phyloP scores from a whole-genome alignment of 2,329 filamentous ascomycete genomes.

The Fusarium virguliforme region DNA sequence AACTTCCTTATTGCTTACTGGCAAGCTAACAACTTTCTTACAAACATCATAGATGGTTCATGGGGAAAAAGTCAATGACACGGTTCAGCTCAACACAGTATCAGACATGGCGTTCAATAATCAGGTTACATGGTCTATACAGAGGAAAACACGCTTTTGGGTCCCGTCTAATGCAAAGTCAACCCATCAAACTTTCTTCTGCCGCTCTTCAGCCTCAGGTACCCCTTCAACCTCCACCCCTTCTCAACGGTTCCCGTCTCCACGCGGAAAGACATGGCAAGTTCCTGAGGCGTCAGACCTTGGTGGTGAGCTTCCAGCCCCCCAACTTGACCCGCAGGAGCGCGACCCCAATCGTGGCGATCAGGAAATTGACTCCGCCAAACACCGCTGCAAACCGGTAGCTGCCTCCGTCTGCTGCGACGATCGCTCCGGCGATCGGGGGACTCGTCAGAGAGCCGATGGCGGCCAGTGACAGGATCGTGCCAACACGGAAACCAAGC shows the following conservation, averaged over 20 bases:
- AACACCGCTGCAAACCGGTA: slow-evolving; percentile 41
- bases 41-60: background rate
- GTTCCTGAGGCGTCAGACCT: slow-evolving; percentile 25
- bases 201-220: background rate
- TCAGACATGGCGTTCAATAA: slow-evolving; percentile 23
- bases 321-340: slow-evolving; percentile 34
- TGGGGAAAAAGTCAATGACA: slow-evolving; percentile 5
- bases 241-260: slow-evolving; percentile 12
- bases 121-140: slow-evolving; percentile 18
- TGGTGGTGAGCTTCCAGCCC: slow-evolving; percentile 31
- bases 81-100: background rate
- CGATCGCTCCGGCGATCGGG: slow-evolving; percentile 34
- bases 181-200: slow-evolving; percentile 12
- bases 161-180: background rate
- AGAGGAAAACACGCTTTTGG: background rate
- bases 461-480: slow-evolving; percentile 33
- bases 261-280: slow-evolving; percentile 11
- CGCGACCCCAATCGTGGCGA: slow-evolving; percentile 33
- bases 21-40: background rate
- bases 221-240: background rate
- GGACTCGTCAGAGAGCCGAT: slow-evolving; percentile 37
- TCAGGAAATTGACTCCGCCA: slow-evolving; percentile 35
- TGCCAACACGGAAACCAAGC: slow-evolving; percentile 40
- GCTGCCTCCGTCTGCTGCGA: slow-evolving; percentile 31
- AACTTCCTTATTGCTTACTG: background rate